Base-by-base conservation (phyloP, 1,284 basidiomycete genomes). In the Tylopilus sp. region DNA sequence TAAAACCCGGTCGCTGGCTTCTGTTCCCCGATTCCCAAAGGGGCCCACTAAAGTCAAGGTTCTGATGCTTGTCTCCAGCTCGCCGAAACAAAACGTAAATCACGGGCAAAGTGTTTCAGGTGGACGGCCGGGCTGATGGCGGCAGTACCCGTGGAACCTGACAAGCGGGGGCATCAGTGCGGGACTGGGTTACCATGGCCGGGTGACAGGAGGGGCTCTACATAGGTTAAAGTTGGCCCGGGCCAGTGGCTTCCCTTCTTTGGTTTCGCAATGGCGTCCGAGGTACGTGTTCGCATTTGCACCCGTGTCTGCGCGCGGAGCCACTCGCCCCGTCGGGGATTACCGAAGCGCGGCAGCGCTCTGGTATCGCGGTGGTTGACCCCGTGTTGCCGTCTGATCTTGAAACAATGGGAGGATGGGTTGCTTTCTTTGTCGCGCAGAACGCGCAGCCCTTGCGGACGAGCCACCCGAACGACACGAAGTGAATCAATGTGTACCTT, bases 1-100 rank as follows among this genome's bases (percentile, higher is more conserved):
- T 21, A 40, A 30, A 30, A 24, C 5, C 28, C 11, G n/a, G 44
- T 7, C 14, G 30, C 20, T 40, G 20, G 41, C 42, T 18, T 6
- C 17, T 20, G 31, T 29, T 41, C 31, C 45, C 35, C 49, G 44
- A 18, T 17, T 33, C 18, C 9, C 34, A 26, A 61, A 43, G 46
- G 17, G 26, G 26, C 6, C 26, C 26, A 26, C 18, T 8, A 28
- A 11, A 18, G 15, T 15, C 12, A 20, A 43, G 24, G 31, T 29
- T 37, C 18, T 29, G 7, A 24, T 33, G 14, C n/a, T 20, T 10
- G 17, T 28, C 20, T 34, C 37, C 38, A 29, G 20, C 39, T 26
- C 34, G 29, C 40, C 7, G 12, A 20, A 37, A 31, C 24, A 44
- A 48, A 61, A 60, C 55, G 47, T 58, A 56, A 62, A 60, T 62